Base-by-base conservation (phyloP, 169 alveolate genomes). In the Plasmodium falciparum region DNA sequence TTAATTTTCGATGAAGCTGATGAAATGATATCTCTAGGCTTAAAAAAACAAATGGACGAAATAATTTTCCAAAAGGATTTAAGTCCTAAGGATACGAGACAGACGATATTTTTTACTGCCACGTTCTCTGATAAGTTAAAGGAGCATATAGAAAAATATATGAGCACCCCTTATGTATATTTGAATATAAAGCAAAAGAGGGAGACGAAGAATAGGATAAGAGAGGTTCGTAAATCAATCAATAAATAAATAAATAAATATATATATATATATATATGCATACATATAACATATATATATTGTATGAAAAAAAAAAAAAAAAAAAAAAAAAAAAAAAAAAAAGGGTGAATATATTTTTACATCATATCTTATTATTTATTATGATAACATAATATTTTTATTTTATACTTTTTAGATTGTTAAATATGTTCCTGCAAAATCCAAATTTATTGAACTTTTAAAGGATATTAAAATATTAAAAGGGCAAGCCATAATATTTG, bases 1-100 rank as follows among this genome's bases (percentile, higher is more conserved):
- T 93, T 97, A 58, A 96, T 97, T 11, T 75, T 97, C 29, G 99
- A 97, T 74, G 99, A 97, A 94, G 99, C 99, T 13, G 99, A 97
- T 89, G 94, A 98, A 89, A 96, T 97, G 98, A 90, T 97, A 54
- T 98, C 97, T 89, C 97, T 97, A 98, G 99, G 99, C 3, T 97
- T 74, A 26, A 74, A 74, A 52, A 67, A 74, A 15, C 88, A 74
- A 54, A 74, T 74, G 88, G 66, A 74, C 22, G 74, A 61, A 62
- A 74, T 74, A 43, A n/a, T 74, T 61, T 74, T 74, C 8, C 67
- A 74, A 74, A 61, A 74, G 17, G 88, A 74, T 45, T 67, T 74
- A 39, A 61, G 74, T 45, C 56, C 88, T 13, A 61, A 6, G 22
- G 88, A 74, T 11, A 17, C 88, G 8, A 58, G 88, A 17, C 88